These are phyloP conservation scores for Suillus americanus DNA, from an alignment of 768 basidiomycete genomes.

Conservation along the genomic window DNA sequence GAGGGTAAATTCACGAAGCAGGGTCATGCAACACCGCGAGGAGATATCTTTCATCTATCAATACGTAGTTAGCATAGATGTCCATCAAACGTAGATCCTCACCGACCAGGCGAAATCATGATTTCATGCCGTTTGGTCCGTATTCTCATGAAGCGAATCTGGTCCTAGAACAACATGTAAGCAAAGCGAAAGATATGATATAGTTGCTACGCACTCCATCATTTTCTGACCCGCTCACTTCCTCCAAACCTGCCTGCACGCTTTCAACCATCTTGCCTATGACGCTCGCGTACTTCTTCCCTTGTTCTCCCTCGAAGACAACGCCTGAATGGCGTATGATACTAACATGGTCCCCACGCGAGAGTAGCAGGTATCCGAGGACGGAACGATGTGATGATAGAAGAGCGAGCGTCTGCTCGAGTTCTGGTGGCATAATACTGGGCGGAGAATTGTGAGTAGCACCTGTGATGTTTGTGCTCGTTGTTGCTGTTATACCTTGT, in stretches of 20 bases:
- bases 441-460: constrained; percentile 12
- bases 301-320: constrained; percentile 84
- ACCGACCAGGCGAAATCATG: constrained; percentile 90
- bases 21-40: constrained; percentile 86
- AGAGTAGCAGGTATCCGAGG: constrained; percentile 82
- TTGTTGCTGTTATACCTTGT: constrained; percentile 12
- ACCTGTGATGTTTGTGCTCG: constrained; percentile 15
- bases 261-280: constrained; percentile 75
- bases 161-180: constrained; percentile 53
- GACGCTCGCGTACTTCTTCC: constrained; percentile 69
- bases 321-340: constrained; percentile 86
- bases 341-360: constrained; percentile 66
- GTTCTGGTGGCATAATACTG: constrained; percentile 68
- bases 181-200: not conserved
- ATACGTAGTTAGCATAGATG: not conserved
- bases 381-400: constrained; percentile 83
- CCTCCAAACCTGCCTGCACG: constrained; percentile 77
- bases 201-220: constrained; percentile 48
- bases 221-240: constrained; percentile 63
- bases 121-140: constrained; percentile 89
- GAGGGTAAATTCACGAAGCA: constrained; percentile 35
- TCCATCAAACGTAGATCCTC: not conserved
- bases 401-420: constrained; percentile 75
- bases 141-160: constrained; percentile 85
- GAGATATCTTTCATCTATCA: constrained; percentile 72